phyloP scores from a whole-genome alignment of 495 filamentous ascomycete species.

The Penicillium roqueforti region DNA sequence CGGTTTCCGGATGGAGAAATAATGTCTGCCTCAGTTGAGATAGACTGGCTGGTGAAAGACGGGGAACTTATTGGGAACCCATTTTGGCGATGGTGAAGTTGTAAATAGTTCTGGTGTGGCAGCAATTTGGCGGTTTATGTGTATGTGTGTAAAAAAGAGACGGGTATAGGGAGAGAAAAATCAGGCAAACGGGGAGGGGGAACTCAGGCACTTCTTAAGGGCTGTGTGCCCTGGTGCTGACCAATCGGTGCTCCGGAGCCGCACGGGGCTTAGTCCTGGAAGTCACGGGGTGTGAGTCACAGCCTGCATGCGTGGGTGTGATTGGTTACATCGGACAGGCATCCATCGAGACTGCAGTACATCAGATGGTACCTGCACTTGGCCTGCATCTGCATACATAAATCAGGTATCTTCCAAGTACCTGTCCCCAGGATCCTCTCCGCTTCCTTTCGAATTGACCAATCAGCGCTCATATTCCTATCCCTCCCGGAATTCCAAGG shows the following conservation, averaged over 20 bases:
- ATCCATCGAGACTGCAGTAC: constrained; percentile 2
- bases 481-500: constrained; percentile 10
- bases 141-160: constrained; percentile 8
- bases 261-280: constrained; percentile 16
- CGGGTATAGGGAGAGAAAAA: constrained; percentile 17
- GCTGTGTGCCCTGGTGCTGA: constrained; percentile 25
- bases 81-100: constrained; percentile 36
- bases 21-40: constrained; percentile 46
- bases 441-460: constrained; percentile 13
- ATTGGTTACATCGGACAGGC: constrained; percentile 25
- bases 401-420: too few relatives aligned
- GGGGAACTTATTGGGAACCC: constrained; percentile 49
- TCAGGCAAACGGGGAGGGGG: constrained; percentile 34
- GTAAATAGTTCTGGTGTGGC: constrained; percentile 24
- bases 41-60: constrained; percentile 33
- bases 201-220: constrained; percentile 43
- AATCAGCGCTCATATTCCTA: constrained; percentile 5
- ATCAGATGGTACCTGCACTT: background rate
- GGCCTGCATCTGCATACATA: background rate
- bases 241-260: constrained; percentile 23
- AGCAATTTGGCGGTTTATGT: constrained; percentile 23
- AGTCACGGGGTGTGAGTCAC: constrained; percentile 46
- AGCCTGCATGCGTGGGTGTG: background rate
- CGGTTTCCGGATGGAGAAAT: constrained; percentile 44
- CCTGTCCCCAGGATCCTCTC: background rate